Conservation (phyloP, 306 rosid genomes). For the Sicyos baderoa region DNA sequence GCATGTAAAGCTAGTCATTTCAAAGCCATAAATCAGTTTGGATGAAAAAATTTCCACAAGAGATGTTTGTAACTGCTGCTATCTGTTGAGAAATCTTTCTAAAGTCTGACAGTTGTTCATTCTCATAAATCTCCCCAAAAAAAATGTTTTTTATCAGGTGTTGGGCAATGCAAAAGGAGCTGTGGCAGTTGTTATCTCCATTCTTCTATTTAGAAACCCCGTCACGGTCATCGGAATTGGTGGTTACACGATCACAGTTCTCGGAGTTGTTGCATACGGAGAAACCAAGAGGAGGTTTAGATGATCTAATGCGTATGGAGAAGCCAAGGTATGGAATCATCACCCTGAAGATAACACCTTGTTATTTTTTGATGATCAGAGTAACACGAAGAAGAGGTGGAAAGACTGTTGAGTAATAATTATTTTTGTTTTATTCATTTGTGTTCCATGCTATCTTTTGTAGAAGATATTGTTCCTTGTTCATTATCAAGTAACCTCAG, state of each 20-base stretch:
- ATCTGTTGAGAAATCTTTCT: constrained; percentile 4
- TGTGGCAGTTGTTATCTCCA: constrained; percentile 93
- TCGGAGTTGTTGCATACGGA: constrained; percentile 83
- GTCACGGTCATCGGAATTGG: constrained; percentile 82
- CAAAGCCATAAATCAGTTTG: constrained; percentile 8
- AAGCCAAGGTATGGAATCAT: background rate
- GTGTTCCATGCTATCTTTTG: background rate
- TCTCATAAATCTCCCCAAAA: background rate
- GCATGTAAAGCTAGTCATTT: background rate
- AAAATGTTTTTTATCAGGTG: constrained; percentile 39
- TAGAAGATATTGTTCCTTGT: constrained; percentile 15
- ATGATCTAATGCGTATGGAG: constrained; percentile 26
- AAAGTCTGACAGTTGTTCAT: background rate
- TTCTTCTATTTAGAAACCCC: constrained; percentile 82
- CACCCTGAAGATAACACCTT: background rate
- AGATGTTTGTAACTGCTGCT: constrained; percentile 5
- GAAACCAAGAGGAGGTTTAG: constrained; percentile 84
- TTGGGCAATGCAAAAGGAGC: constrained; percentile 98
- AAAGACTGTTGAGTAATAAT: background rate
- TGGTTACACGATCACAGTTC: constrained; percentile 67
- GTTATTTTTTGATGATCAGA: constrained; percentile 1
- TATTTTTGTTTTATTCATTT: constrained; percentile 13
- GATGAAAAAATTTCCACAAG: background rate
- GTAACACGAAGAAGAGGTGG: background rate
- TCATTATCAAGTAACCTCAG: constrained; percentile 9